A percentile compares a stretch with the other conserved stretches of the same genome.
These are phyloP conservation scores for Penicillium parvum DNA, from an alignment of 495 filamentous ascomycete genomes.

Conservation along the genomic window DNA sequence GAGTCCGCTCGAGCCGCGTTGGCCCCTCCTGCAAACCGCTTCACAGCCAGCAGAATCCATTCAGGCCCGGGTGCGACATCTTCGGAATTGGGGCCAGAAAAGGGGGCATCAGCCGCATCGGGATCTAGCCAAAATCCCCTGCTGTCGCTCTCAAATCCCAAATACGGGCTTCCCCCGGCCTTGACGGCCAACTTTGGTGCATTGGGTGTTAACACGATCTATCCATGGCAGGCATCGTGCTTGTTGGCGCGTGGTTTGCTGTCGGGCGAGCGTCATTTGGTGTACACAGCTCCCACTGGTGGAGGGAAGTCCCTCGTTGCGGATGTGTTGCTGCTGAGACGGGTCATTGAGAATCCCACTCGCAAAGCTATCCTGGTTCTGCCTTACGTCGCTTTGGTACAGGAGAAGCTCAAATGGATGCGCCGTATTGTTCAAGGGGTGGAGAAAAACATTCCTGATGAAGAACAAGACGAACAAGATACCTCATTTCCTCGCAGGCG, in stretches of 20 bases:
- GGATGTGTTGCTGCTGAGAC: slow-evolving; percentile 70
- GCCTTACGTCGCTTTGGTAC: slow-evolving; percentile 77
- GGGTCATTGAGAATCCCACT: slow-evolving; percentile 58
- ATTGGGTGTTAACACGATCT: slow-evolving; percentile 64
- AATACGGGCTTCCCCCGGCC: slow-evolving; percentile 58
- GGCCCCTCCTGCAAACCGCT: slow-evolving; percentile 23
- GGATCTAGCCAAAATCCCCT: slow-evolving; percentile 53
- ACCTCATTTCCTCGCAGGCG: slow-evolving; percentile 20
- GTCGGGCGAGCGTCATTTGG: slow-evolving; percentile 61
- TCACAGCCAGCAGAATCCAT: slow-evolving; percentile 39
- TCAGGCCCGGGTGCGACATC: slow-evolving; percentile 18
- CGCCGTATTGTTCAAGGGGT: slow-evolving; percentile 64
- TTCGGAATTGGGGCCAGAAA: slow-evolving; percentile 46
- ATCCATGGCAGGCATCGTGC: slow-evolving; percentile 82
- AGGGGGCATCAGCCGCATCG: slow-evolving; percentile 41
- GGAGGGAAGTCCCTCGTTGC: slow-evolving; percentile 78
- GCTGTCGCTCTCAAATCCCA: slow-evolving; percentile 57
- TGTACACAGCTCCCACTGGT: slow-evolving; percentile 82
- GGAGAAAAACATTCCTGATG: slow-evolving; percentile 37
- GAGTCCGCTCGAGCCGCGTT: slow-evolving; percentile 25
- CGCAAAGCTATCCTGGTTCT: slow-evolving; percentile 74
- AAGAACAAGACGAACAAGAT: slow-evolving; percentile 18
- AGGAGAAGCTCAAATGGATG: slow-evolving; percentile 78
- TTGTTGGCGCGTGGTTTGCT: slow-evolving; percentile 64
- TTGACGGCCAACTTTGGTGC: slow-evolving; percentile 62